A percentile compares a stretch with the other conserved stretches of the same genome.
These are phyloP conservation scores for Mycena chlorophos DNA, from an alignment of 768 basidiomycete species.

Conservation along the genomic window DNA sequence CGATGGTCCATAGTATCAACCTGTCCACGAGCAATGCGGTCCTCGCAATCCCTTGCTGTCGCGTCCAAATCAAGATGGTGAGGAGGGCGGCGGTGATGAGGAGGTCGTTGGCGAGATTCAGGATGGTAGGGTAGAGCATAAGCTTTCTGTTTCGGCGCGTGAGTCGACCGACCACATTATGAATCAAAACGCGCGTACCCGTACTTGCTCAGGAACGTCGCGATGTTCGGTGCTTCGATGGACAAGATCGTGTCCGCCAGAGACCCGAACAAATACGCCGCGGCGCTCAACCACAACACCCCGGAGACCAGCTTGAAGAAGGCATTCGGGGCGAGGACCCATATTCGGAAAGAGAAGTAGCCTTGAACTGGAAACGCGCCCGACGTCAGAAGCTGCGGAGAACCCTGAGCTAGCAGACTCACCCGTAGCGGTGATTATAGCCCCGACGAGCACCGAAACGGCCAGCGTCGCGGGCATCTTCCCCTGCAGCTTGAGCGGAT, in stretches of 20 bases:
- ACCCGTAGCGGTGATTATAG: background rate
- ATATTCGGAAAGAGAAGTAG: slow-evolving; percentile 1
- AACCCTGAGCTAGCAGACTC: background rate
- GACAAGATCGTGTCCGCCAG: background rate
- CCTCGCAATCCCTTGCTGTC: no score
- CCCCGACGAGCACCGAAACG: background rate
- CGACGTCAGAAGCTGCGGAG: background rate
- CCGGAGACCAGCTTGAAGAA: background rate
- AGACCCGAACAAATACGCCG: background rate
- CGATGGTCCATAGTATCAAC: no score
- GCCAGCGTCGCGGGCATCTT: background rate
- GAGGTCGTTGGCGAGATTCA: no score
- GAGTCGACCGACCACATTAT: no score
- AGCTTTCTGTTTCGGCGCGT: no score
- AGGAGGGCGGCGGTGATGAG: no score
- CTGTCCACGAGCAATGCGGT: no score
- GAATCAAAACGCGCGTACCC: no score
- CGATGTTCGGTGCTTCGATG: background rate
- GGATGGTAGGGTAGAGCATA: no score
- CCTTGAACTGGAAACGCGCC: background rate
- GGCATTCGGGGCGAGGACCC: background rate
- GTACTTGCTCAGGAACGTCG: background rate
- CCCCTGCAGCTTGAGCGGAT: background rate
- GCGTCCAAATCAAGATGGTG: no score
- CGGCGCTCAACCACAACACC: background rate